Evolutionary conservation across 1,284 basidiomycete species (phyloP), one percentile per base, ranked within the genome.

Genomic region (Austroboletus novae-zelandiae): DNA sequence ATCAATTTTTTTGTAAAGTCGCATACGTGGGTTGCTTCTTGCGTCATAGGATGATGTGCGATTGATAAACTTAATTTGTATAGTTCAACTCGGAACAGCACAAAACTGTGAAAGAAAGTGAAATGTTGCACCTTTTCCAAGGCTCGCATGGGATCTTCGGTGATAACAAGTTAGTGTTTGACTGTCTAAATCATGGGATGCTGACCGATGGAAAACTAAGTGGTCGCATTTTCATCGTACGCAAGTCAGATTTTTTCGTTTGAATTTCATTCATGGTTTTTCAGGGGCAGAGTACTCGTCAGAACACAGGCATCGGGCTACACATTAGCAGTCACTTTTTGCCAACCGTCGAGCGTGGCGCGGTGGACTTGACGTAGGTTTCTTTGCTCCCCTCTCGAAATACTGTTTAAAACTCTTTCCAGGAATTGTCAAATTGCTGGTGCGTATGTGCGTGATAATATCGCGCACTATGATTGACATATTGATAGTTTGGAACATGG

Each of bases 291-390:
- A 79, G 85, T n/a, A 95, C 93, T 6, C 86, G 80, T 15, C 95
- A 99, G 70, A 97, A 94, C 1, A 97, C 94, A 1, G 93, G 95
- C 34, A 84, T 97, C 35, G 91, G 89, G 7, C 90, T 94, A 0
- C 93, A 96, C 61, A 80, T 98, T 64, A 84, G 92, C 5, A 86
- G 90, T 2, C 79, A 95, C 14, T 98, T 98, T 68, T 94, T 98
- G 50, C 94, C 94, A 1, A 98, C 96, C 0, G 93, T 98, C 3
- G 96, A 99, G 70, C 83, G 96, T 57, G 94, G 98, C 67, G 89
- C 91, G 0, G 86, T 98, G 51, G 94, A 97, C 69, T 72, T 94
- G 9, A 84, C 90, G 83, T 91, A 67, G 70, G 84, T 9, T 36
- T 4, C 7, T 13, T 23, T 14, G 8, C 25, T 39, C 20, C 18